Evolutionary conservation across 2,329 filamentous ascomycete species (phyloP).

Genomic region (Colletotrichum shisoi): DNA sequence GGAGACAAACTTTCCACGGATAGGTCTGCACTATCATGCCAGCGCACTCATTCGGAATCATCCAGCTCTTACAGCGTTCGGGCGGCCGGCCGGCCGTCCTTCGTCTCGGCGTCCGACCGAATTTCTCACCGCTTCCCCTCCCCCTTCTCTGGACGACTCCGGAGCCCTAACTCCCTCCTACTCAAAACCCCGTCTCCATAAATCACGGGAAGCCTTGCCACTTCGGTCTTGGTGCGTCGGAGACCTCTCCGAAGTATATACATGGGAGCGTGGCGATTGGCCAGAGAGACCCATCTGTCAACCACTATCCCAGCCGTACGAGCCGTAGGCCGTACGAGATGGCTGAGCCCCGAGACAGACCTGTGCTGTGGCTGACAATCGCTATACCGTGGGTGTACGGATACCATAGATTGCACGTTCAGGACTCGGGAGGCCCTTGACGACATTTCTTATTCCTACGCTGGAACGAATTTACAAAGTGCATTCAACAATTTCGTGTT

Average conservation of each 20-base stretch:
- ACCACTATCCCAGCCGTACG: slow-evolving; percentile 22
- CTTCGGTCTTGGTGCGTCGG: slow-evolving; percentile 37
- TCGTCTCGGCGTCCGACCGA: slow-evolving; percentile 25
- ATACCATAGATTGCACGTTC: not conserved
- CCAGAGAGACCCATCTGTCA: slow-evolving; percentile 8
- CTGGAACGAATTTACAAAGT: not conserved
- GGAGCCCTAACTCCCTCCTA: slow-evolving; percentile 17
- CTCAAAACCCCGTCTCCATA: slow-evolving; percentile 17
- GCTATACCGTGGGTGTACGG: too few relatives aligned
- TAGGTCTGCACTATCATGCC: not conserved
- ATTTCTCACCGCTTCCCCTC: slow-evolving; percentile 33
- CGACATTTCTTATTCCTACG: not conserved
- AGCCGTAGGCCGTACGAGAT: slow-evolving; percentile 14
- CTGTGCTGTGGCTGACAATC: slow-evolving; percentile 15
- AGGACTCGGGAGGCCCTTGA: slow-evolving; percentile 13
- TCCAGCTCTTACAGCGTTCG: slow-evolving; percentile 17
- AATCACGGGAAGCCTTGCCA: slow-evolving; percentile 29
- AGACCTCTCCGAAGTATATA: slow-evolving; percentile 27
- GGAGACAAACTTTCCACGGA: too few relatives aligned
- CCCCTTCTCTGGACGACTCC: slow-evolving; percentile 21
- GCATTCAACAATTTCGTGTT: slow-evolving; percentile 11
- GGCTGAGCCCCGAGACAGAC: slow-evolving; percentile 30
- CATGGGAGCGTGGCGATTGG: slow-evolving; percentile 27
- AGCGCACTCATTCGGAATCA: slow-evolving; percentile 17
- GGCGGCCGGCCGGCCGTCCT: slow-evolving; percentile 1